Evolutionary conservation across 2,329 filamentous ascomycete species (phyloP), one percentile per base, ranked within the genome.

Genomic region (Colletotrichum sp.): DNA sequence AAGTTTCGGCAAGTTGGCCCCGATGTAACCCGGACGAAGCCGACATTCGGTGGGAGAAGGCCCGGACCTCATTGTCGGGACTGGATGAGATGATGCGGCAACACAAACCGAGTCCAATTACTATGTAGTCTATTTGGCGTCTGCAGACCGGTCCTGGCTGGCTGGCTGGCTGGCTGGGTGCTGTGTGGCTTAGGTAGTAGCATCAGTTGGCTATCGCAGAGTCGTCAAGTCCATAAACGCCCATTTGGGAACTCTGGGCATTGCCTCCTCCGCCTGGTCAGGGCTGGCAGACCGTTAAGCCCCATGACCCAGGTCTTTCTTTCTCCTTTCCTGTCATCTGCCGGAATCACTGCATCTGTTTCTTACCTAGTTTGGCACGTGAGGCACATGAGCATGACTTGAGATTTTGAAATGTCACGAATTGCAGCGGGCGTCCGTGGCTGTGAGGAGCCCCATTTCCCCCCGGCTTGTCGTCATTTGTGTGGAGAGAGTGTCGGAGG

Each of bases 11-110:
- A 69, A 72, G 36, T 13, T 64, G 21, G 66, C 38, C 30, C 57
- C 67, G 72, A 72, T 60, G 72, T 38, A 58, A 72, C 72, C 72
- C 72, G 72, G 72, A 60, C 32, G 18, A 65, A 43, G 67, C 72
- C 72, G 60, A 38, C 9, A 24, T 64, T 21, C 28, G 52, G 52
- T 52, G 34, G 64, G 36, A 61, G 15, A 34, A 32, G 18, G 55
- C 28, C 58, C 28, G 58, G 28, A n/a, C 58, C 58, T 61, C 21
- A 18, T 21, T 38, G n/a, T 65, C 61, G 24, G 61, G 21, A 30
- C 24, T 65, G 61, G n/a, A 36, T n/a, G 52, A 57, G 21, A 28
- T 24, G 58, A 63, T 28, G n/a, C 28, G 24, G 26, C 28, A 21
- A 63, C 26, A 28, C 15, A 58, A n/a, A 18, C 24, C 30, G 30